phyloP scores from a whole-genome alignment of 495 filamentous ascomycete genomes.

The Aspergillus nidulans region DNA sequence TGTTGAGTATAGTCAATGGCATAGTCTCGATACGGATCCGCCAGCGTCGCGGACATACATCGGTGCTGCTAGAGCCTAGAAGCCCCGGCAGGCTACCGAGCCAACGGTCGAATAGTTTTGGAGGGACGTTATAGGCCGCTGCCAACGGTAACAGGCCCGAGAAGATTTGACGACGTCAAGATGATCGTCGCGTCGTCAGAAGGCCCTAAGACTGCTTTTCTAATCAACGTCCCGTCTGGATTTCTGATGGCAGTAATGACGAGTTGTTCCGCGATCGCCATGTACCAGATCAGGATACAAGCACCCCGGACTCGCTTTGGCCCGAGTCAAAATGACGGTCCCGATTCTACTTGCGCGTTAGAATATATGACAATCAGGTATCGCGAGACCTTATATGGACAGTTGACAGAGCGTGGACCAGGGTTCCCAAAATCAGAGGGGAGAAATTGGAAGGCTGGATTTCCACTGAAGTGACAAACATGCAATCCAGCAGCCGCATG shows the following conservation, averaged over 20 bases:
- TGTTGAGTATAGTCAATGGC: conserved; percentile 35
- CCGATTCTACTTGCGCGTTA: conserved; percentile 13
- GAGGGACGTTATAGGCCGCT: background rate
- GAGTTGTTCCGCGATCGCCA: conserved; percentile 8
- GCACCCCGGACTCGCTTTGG: conserved; percentile 11
- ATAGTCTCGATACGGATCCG: conserved; percentile 41
- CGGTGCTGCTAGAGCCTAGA: conserved; percentile 37
- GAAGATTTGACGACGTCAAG: background rate
- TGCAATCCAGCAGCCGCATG: conserved; percentile 6
- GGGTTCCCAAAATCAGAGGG: background rate
- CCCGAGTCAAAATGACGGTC: background rate
- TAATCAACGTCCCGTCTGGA: background rate
- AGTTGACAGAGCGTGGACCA: background rate
- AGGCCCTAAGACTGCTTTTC: background rate
- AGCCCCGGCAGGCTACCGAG: conserved; percentile 34
- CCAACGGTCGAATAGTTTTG: background rate
- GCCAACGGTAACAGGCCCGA: background rate
- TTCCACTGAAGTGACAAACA: conserved; percentile 11
- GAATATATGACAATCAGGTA: conserved; percentile 9
- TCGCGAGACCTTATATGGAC: conserved; percentile 1
- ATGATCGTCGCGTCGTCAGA: background rate
- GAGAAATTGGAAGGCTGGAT: conserved; percentile 3
- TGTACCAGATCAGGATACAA: conserved; percentile 11
- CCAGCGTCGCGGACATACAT: conserved; percentile 42
- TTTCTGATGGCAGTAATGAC: conserved; percentile 2